phyloP scores from a whole-genome alignment of 495 filamentous ascomycete genomes.

The Annulohypoxylon bovei region DNA sequence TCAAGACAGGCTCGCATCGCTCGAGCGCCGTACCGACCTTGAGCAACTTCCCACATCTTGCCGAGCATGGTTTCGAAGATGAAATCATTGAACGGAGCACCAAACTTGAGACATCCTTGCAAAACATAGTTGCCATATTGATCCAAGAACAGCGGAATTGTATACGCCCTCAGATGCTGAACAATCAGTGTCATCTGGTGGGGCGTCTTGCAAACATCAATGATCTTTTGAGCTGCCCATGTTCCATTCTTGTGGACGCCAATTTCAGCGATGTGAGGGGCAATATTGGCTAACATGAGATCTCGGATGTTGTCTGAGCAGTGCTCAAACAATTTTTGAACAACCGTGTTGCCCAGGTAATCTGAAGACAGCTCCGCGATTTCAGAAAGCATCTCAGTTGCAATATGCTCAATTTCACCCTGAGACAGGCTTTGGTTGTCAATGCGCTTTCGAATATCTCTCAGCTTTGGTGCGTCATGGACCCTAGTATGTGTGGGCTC shows the following conservation, averaged over 20 bases:
- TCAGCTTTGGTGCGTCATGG: slow-evolving; percentile 93
- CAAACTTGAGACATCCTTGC: slow-evolving; percentile 94
- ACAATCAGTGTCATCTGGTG: slow-evolving; percentile 86
- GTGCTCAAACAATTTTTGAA: slow-evolving; percentile 97
- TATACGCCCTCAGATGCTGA: slow-evolving; percentile 82
- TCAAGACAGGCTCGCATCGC: slow-evolving; percentile 98
- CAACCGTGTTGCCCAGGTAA: slow-evolving; percentile 98
- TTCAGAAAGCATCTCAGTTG: slow-evolving; percentile 91
- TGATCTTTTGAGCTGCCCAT: slow-evolving; percentile 99
- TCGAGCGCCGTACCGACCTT: slow-evolving; percentile 92
- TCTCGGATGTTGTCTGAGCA: slow-evolving; percentile 91
- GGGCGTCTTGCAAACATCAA: slow-evolving; percentile 89
- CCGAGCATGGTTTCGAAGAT: slow-evolving; percentile 98
- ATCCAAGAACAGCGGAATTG: slow-evolving; percentile 90
- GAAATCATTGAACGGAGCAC: slow-evolving; percentile 87
- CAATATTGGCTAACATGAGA: slow-evolving; percentile 87
- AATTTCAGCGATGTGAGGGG: slow-evolving; percentile 93
- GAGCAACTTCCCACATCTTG: slow-evolving; percentile 92
- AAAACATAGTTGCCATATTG: slow-evolving; percentile 99
- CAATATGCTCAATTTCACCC: slow-evolving; percentile 91
- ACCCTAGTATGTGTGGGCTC: slow-evolving; percentile 91
- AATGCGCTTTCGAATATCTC: slow-evolving; percentile 96
- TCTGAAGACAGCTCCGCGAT: slow-evolving; percentile 94
- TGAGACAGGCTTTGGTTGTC: slow-evolving; percentile 89
- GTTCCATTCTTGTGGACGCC: slow-evolving; percentile 99